Base-by-base conservation (phyloP, 2,329 filamentous ascomycete genomes). In the Plenodomus biglobosus region DNA sequence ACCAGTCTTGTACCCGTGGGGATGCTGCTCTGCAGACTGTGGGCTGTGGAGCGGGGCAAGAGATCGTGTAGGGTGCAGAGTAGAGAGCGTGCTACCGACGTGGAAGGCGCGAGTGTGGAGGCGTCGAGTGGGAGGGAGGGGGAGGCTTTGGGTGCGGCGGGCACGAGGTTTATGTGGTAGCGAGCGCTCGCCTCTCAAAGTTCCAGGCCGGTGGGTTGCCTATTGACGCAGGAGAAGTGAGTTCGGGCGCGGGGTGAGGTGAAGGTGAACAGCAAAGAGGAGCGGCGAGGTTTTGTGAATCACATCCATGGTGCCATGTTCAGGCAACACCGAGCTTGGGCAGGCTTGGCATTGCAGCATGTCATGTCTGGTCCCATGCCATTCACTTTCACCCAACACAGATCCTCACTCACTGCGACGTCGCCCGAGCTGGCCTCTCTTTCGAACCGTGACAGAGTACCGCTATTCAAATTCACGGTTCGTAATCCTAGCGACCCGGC, bases 211-310 rank as follows among this genome's bases (percentile, higher is more conserved):
- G 35, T 27, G 34, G 34, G 27, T 27, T 42, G 30, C 18, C 46
- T 17, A 34, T 37, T 16, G 19, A 39, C 30, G 20, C 27, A 43
- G 30, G 48, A 37, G 35, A 30, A 24, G 44, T 24, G 34, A 36
- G 19, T 38, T 42, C 27, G 39, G 42, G 41, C 45, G 46, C n/a
- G 43, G 40, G 48, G 34, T 32, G 11, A 54, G 42, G 59, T 59
- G 52, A 61, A 60, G 46, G 51, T 52, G 52, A 40, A 39, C 38
- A 40, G 36, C 18, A 39, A 37, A 40, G 47, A 53, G 44, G 51
- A 47, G 59, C 59, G 57, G 58, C 54, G 58, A 56, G 52, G 50
- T 66, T 61, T 62, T 62, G 58, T 65, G 61, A 62, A 49, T 59
- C 55, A 63, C 53, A 42, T 56, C 46, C 50, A 58, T 55, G 56